A percentile compares a stretch with the other conserved stretches of the same genome.
Conservation (phyloP, 306 rosid species). For the Medicago arabica region DNA sequence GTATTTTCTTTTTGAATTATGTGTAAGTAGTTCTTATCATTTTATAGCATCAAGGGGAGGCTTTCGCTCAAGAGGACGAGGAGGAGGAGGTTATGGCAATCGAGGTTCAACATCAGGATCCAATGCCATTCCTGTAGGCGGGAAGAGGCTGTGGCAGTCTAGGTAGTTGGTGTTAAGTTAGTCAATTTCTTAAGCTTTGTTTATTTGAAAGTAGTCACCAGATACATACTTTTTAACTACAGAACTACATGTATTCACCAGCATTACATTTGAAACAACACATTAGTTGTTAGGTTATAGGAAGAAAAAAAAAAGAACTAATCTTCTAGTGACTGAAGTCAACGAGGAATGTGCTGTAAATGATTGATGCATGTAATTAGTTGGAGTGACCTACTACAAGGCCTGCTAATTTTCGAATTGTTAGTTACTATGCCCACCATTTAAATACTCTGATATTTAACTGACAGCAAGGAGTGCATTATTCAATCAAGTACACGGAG, state of each 20-base stretch:
- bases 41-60: constrained; percentile 66
- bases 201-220: background rate
- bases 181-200: background rate
- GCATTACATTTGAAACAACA: constrained; percentile 31
- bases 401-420: background rate
- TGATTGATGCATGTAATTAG: constrained; percentile 34
- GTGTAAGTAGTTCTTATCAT: constrained; percentile 14
- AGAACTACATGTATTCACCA: background rate
- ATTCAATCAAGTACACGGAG: background rate
- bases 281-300: constrained; percentile 38
- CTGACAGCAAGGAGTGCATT: background rate
- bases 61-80: constrained; percentile 82
- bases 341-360: constrained; percentile 24
- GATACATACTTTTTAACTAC: background rate
- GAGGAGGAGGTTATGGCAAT: constrained; percentile 70
- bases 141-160: constrained; percentile 66
- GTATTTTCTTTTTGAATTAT: background rate
- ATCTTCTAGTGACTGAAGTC: constrained; percentile 32
- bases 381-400: constrained; percentile 8
- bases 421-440: constrained; percentile 14
- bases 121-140: constrained; percentile 71
- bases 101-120: constrained; percentile 74
- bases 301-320: constrained; percentile 8
- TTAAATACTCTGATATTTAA: background rate
- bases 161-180: constrained; percentile 20